Conservation (phyloP, 768 basidiomycete genomes). For the Leccinellum rugosiceps region DNA sequence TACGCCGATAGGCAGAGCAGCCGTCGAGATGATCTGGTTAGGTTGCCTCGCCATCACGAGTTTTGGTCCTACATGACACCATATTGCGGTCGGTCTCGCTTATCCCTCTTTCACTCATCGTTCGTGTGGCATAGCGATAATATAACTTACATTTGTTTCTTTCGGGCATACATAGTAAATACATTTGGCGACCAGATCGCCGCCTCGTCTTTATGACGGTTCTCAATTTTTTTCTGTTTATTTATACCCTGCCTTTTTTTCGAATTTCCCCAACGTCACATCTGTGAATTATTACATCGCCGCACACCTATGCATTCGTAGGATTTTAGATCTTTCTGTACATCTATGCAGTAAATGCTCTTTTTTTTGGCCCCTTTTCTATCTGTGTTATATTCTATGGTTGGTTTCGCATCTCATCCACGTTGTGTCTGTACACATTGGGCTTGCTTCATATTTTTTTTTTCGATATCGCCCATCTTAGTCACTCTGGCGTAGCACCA, state of each 20-base stretch:
- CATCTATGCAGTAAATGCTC: slow-evolving; percentile 10
- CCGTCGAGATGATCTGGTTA: slow-evolving; percentile 53
- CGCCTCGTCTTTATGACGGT: neutral
- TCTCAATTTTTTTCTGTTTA: neutral
- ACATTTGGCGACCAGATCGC: neutral
- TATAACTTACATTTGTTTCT: neutral
- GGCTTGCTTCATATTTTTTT: neutral
- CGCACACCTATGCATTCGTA: slow-evolving; percentile 17
- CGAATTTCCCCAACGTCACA: neutral
- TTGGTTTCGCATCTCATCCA: neutral
- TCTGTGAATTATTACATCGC: slow-evolving; percentile 3
- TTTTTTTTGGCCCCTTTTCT: slow-evolving; percentile 1
- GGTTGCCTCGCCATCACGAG: slow-evolving; percentile 50
- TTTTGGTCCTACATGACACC: slow-evolving; percentile 29
- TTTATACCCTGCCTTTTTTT: neutral
- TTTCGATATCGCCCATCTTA: slow-evolving; percentile 8
- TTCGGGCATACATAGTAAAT: slow-evolving; percentile 2
- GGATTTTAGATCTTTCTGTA: slow-evolving; percentile 22
- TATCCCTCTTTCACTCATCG: neutral
- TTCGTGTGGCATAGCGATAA: slow-evolving; percentile 12
- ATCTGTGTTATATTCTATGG: slow-evolving; percentile 12
- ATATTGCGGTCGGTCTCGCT: neutral
- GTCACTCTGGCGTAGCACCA: slow-evolving; percentile 21
- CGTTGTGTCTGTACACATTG: slow-evolving; percentile 18
- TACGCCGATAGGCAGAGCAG: slow-evolving; percentile 48